Conservation (phyloP, 2,329 filamentous ascomycete species). For the Talaromyces amestolkiae region DNA sequence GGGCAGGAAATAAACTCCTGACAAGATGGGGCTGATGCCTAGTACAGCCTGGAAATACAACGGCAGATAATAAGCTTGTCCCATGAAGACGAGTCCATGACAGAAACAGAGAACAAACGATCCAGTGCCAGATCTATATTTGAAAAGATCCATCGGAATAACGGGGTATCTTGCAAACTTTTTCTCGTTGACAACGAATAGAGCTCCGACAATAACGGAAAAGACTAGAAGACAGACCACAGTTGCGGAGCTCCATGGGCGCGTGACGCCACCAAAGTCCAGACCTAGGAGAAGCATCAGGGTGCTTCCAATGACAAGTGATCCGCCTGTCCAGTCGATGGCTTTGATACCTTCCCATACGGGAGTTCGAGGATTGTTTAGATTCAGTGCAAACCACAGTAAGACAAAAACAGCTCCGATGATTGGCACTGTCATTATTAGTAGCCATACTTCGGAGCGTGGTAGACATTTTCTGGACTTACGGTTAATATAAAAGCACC, state of each 20-base stretch:
- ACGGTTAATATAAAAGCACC: conserved; percentile 57
- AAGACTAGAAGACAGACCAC: conserved; percentile 72
- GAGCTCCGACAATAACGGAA: conserved; percentile 56
- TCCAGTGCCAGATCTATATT: conserved; percentile 58
- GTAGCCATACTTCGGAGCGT: not conserved
- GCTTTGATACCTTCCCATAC: conserved; percentile 53
- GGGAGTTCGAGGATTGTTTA: conserved; percentile 56
- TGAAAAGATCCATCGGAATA: conserved; percentile 67
- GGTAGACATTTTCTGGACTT: conserved; percentile 18
- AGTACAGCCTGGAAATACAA: conserved; percentile 72
- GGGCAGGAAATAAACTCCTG: conserved; percentile 66
- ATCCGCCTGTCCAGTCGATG: conserved; percentile 58
- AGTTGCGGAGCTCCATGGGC: conserved; percentile 67
- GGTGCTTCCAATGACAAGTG: conserved; percentile 67
- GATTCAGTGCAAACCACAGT: conserved; percentile 54
- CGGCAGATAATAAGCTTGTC: conserved; percentile 68
- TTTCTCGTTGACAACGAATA: conserved; percentile 69
- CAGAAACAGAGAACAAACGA: conserved; percentile 61
- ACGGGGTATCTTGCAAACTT: conserved; percentile 67
- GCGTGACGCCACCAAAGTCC: conserved; percentile 70
- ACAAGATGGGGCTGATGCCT: conserved; percentile 60
- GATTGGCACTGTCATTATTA: conserved; percentile 44
- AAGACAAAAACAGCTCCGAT: conserved; percentile 56
- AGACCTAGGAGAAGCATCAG: conserved; percentile 78
- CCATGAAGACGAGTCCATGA: conserved; percentile 69